A percentile compares a stretch with the other conserved stretches of the same genome.
Conservation (phyloP, 2,329 filamentous ascomycete species). For the Colletotrichum abscissum region DNA sequence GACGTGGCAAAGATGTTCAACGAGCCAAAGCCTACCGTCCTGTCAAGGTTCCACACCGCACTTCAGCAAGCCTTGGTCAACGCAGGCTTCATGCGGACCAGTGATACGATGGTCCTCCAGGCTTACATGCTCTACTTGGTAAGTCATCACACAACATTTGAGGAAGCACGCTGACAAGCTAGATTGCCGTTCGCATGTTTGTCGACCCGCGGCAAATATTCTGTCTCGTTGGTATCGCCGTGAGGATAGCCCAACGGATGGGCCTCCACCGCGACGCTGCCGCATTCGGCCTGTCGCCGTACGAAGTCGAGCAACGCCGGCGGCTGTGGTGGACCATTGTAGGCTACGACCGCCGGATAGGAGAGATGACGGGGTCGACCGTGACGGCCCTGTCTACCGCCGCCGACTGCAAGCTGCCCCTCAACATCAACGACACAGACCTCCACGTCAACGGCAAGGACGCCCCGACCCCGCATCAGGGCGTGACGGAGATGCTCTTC, state of each 20-base stretch:
- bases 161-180: background rate
- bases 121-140: constrained; percentile 76
- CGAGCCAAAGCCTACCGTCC: constrained; percentile 61
- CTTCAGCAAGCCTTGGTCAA: constrained; percentile 74
- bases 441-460: constrained; percentile 68
- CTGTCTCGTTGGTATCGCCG: constrained; percentile 72
- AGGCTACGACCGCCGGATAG: constrained; percentile 75
- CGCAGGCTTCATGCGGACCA: constrained; percentile 73
- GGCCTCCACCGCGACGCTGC: constrained; percentile 74
- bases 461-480: constrained; percentile 57
- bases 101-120: constrained; percentile 74
- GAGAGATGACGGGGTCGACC: constrained; percentile 72
- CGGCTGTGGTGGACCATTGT: constrained; percentile 80
- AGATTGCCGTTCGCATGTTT: constrained; percentile 61
- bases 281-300: constrained; percentile 61
- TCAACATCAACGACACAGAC: constrained; percentile 73
- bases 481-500: constrained; percentile 71
- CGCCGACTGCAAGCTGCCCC: constrained; percentile 66
- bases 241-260: constrained; percentile 75
- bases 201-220: constrained; percentile 71
- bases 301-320: constrained; percentile 77
- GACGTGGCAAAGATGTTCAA: constrained; percentile 64
- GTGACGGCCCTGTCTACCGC: constrained; percentile 66
- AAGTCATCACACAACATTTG: constrained; percentile 42
- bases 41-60: constrained; percentile 65